Percentiles rank a stretch among this genome's conserved stretches.
Evolutionary conservation across 441 rosid species (phyloP).

Genomic region (Jatropha multifida): DNA sequence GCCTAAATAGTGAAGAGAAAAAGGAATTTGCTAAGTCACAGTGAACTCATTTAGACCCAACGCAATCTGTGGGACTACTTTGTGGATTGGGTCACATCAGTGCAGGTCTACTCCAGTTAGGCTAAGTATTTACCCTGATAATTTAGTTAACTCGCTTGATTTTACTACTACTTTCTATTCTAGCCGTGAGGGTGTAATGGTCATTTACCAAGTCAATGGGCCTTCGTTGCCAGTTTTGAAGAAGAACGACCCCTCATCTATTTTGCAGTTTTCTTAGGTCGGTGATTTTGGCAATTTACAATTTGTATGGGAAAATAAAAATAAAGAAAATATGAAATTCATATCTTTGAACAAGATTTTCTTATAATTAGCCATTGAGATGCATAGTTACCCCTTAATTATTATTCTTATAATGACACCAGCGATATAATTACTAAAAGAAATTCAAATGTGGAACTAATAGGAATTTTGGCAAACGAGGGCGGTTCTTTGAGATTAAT

Average conservation of each 20-base stretch:
- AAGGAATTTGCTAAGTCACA: not conserved
- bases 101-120: too few species aligned
- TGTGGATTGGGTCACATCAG: too few species aligned
- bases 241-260: not conserved
- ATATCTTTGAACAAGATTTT: not conserved
- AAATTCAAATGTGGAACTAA: too few species aligned
- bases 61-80: constrained; percentile 4
- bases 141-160: too few species aligned
- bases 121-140: too few species aligned
- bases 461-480: too few species aligned
- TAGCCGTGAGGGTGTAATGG: constrained; percentile 11
- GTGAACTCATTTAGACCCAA: not conserved
- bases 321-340: not conserved
- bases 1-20: not conserved
- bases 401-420: too few species aligned
- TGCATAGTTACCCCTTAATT: too few species aligned
- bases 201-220: constrained; percentile 23
- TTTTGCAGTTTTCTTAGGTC: not conserved
- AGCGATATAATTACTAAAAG: too few species aligned
- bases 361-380: too few species aligned
- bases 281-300: not conserved
- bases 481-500: too few species aligned
- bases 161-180: too few species aligned
- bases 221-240: not conserved
- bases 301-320: not conserved